Conservation (phyloP, 1,284 basidiomycete genomes). For the Pterulicium gracile region DNA sequence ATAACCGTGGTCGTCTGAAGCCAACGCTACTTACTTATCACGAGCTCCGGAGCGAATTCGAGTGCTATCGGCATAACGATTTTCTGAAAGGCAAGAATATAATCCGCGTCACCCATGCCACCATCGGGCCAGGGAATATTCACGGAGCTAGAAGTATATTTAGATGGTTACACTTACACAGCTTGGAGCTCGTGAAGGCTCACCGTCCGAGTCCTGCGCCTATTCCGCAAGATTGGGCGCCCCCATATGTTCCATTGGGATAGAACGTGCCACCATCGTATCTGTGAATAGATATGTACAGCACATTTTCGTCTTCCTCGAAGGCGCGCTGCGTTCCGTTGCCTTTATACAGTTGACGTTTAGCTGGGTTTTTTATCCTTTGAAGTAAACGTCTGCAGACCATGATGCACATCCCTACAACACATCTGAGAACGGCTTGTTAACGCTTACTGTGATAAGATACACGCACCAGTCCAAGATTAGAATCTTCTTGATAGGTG, state of each 20-base stretch:
- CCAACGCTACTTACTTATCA: slow-evolving; percentile 66
- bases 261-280: slow-evolving; percentile 91
- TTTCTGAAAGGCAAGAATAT: slow-evolving; percentile 92
- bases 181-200: slow-evolving; percentile 24
- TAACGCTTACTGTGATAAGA: too few species aligned
- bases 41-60: slow-evolving; percentile 92
- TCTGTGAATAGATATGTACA: slow-evolving; percentile 96
- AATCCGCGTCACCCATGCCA: slow-evolving; percentile 93
- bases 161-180: slow-evolving; percentile 4
- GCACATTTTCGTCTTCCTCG: slow-evolving; percentile 80
- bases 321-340: slow-evolving; percentile 97
- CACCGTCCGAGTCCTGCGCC: slow-evolving; percentile 78
- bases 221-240: slow-evolving; percentile 76
- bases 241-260: slow-evolving; percentile 85
- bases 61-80: slow-evolving; percentile 96
- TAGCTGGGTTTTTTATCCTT: slow-evolving; percentile 1
- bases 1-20: neutral
- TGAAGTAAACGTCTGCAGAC: slow-evolving; percentile 26
- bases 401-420: slow-evolving; percentile 95
- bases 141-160: slow-evolving; percentile 53
- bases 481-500: slow-evolving; percentile 68
- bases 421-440: too few species aligned
- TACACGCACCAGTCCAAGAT: slow-evolving; percentile 87
- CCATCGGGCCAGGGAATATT: slow-evolving; percentile 91
- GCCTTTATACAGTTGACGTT: slow-evolving; percentile 31